Base-by-base conservation (phyloP, 257 asterid genomes). In the Echium plantagineum region DNA sequence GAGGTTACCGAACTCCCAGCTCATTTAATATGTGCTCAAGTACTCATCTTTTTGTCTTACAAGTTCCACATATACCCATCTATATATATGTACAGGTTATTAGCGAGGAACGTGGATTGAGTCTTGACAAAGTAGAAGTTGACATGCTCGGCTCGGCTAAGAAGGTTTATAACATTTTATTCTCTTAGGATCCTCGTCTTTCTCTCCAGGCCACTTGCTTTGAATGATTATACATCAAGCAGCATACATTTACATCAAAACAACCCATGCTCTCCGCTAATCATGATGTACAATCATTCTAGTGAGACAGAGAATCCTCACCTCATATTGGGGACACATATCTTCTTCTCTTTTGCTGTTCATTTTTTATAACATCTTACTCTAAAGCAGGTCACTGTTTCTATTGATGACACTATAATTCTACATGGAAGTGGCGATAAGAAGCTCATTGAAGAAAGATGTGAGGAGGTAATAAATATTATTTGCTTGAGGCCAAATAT, bases 121-220 rank as follows among this genome's bases (percentile, higher is more conserved):
- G 78, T 74, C 93, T 89, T 24, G 73, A 80, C 73, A 82, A 80
- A 72, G 78, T 84, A 64, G 81, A 80, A 78, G 67, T 75, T n/a
- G 89, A 81, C 68, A 82, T 89, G 94, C 95, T 86, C 74, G 97
- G 97, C 68, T 69, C 93, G 56, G 97, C 97, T 26, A 86, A 89
- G 70, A 84, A 81, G 90, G 97, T 86, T 57, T 18, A 77, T 75
- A 26, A 58, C 57, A 48, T 62, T 53, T 15, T 48, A 28, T 58
- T 60, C 58, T 6, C 2, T 2, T 42, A 10, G 49, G 49, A 42
- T 42, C 17, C 16, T 42, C 49, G 12, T 28, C 49, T 0, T 15
- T 3, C 49, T 42, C 49, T 13, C 12, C 49, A 42, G 3, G 46
- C 17, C 16, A 10, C 49, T 42, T 42, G 49, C 49, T 13, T 42